A percentile compares a stretch with the other conserved stretches of the same genome.
Conservation (phyloP, 306 rosid species). For the Ochetophila trinervis region DNA sequence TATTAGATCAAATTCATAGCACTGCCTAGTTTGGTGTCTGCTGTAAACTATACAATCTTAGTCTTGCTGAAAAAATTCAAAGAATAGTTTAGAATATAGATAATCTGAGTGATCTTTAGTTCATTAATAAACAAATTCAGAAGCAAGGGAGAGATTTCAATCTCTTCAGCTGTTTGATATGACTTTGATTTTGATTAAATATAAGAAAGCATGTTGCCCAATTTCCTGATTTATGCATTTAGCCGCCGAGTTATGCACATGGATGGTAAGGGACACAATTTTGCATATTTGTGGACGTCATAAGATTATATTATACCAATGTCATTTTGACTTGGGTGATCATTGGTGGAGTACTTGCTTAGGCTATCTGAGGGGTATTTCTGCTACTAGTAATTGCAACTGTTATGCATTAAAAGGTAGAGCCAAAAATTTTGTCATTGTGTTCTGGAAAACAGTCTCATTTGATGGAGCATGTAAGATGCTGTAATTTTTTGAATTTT, state of each 20-base stretch:
- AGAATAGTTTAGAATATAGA: too few species aligned
- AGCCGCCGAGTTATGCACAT: neutral
- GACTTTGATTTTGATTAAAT: neutral
- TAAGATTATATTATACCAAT: too few species aligned
- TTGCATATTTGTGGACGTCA: too few species aligned
- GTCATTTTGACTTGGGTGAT: too few species aligned
- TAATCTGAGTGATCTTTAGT: neutral
- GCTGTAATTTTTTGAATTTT: neutral
- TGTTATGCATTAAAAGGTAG: too few species aligned
- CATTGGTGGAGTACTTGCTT: too few species aligned
- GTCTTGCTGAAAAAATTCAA: neutral
- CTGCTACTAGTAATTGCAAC: neutral
- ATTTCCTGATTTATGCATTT: neutral
- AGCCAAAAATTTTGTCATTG: neutral
- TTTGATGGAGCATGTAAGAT: neutral
- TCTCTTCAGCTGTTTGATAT: neutral
- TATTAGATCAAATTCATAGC: neutral
- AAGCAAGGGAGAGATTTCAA: too few species aligned
- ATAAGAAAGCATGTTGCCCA: neutral
- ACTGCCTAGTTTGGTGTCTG: neutral
- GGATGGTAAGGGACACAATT: neutral
- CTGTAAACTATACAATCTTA: neutral
- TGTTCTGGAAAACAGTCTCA: neutral
- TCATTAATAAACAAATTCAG: too few species aligned
- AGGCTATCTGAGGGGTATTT: neutral